phyloP scores from a whole-genome alignment of 345 rosid genomes.

The Pistacia integerrima region DNA sequence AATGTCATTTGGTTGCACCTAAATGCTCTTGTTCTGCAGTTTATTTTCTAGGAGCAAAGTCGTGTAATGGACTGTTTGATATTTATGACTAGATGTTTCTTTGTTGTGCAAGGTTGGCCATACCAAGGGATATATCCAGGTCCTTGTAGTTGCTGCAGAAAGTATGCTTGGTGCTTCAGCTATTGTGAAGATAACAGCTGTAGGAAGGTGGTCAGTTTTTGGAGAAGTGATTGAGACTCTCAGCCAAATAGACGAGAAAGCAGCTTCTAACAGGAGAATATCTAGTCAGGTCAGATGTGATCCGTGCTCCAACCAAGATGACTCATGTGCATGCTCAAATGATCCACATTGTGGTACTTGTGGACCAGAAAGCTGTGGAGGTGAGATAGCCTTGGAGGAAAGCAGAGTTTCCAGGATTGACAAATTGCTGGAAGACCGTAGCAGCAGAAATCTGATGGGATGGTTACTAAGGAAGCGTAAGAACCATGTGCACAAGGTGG shows the following conservation, averaged over 20 bases:
- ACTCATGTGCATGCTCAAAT: slow-evolving; percentile 42
- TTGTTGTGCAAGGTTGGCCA: slow-evolving; percentile 77
- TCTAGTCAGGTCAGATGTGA: slow-evolving; percentile 32
- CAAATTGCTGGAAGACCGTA: slow-evolving; percentile 32
- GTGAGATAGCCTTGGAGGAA: slow-evolving; percentile 22
- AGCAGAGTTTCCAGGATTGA: slow-evolving; percentile 17
- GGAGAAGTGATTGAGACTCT: slow-evolving; percentile 74
- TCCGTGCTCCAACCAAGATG: slow-evolving; percentile 34
- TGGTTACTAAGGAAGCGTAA: slow-evolving; percentile 54
- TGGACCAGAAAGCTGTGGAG: slow-evolving; percentile 57
- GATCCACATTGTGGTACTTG: slow-evolving; percentile 46
- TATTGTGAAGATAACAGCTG: slow-evolving; percentile 81
- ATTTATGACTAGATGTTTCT: slow-evolving; percentile 12
- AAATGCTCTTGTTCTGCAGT: neutral
- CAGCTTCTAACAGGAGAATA: slow-evolving; percentile 20
- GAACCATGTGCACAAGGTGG: slow-evolving; percentile 29
- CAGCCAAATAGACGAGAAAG: slow-evolving; percentile 26
- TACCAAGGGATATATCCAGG: slow-evolving; percentile 85
- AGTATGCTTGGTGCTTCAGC: slow-evolving; percentile 75
- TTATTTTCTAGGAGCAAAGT: too few species aligned
- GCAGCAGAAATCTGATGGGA: slow-evolving; percentile 37
- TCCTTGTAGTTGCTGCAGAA: slow-evolving; percentile 70
- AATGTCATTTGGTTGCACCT: neutral
- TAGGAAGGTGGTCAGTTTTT: slow-evolving; percentile 94
- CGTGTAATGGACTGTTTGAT: neutral